Base-by-base conservation (phyloP, 331 rosid species). In the Spiraea crenata region DNA sequence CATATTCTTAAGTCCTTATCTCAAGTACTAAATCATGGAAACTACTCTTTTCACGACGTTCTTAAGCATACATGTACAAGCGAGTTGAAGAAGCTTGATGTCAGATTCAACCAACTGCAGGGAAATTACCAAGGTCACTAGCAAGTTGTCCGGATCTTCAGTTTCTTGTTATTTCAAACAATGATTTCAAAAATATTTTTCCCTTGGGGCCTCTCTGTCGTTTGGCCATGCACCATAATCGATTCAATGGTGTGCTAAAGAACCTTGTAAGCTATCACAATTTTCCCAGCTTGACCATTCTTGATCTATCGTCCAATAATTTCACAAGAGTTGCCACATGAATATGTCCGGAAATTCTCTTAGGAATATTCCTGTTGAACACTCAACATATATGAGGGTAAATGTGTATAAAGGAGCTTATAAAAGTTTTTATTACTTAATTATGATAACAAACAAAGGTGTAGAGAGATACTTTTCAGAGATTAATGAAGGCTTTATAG, bases 91-190 rank as follows among this genome's bases (percentile, higher is more conserved):
- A 9, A 31, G 63, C 31, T 54, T 17, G 55, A 64, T 64, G 50
- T 45, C 3, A 45, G 69, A 11, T 11, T 19, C 25, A 64, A 44
- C 69, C n/a, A 44, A 48, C 46, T 64, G 20, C 20, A 34, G 55
- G 69, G 50, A 7, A 64, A 45, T 14, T 64, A 31, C 69, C 54
- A 6, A 64, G 69, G n/a, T 64, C 69, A 3, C 45, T 64, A 3
- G 19, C 13, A 0, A 64, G 20, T 11, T 45, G 69, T 37, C 16
- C 0, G 52, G 46, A 4, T 38, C 69, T 64, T 10, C 40, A 44
- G 69, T 64, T 17, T 34, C 14, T 64, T 5, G 38, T 19, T 25
- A 17, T 64, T 4, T 46, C 54, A 19, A 5, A 46, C 40, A 64
- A 64, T 44, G 1, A 42, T 14, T 20, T 44, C 12, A 25, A 3